Conservation (phyloP, 2,329 filamentous ascomycete genomes). For the Talaromyces pinophilus region DNA sequence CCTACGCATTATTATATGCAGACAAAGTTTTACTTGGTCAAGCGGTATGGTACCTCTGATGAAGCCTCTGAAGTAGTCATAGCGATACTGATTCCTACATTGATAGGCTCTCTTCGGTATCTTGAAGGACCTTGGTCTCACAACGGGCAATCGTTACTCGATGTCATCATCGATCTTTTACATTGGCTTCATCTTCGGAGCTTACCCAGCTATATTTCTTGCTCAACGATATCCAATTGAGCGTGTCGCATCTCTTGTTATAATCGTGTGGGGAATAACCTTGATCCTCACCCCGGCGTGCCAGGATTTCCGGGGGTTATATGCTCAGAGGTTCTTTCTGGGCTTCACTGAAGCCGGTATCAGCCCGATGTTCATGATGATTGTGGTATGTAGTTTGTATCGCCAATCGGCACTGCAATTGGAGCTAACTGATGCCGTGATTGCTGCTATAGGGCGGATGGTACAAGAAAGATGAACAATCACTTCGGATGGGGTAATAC, state of each 20-base stretch:
- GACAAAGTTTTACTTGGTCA: slow-evolving; percentile 13
- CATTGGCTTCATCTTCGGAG: slow-evolving; percentile 13
- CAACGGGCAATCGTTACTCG: not conserved
- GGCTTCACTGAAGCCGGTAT: slow-evolving; percentile 14
- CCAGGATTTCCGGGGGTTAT: slow-evolving; percentile 6
- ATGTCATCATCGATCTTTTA: slow-evolving; percentile 10
- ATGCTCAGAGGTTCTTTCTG: slow-evolving; percentile 13
- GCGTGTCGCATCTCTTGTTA: not conserved
- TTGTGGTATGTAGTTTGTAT: not conserved
- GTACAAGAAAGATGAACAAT: slow-evolving; percentile 17
- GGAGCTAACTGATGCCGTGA: not conserved
- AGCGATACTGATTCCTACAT: not conserved
- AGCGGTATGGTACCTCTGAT: not conserved
- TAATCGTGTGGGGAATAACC: not conserved
- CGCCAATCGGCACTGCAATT: not conserved
- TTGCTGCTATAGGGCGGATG: slow-evolving; percentile 7
- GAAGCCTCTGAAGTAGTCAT: not conserved
- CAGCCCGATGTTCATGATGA: slow-evolving; percentile 17
- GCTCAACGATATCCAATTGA: slow-evolving; percentile 11
- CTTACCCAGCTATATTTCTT: slow-evolving; percentile 5
- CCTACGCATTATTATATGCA: not conserved
- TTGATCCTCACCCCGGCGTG: not conserved
- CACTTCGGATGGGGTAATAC: slow-evolving; percentile 9
- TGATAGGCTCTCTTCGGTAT: slow-evolving; percentile 10
- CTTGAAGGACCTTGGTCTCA: not conserved